These are phyloP conservation scores for Irpex sp. DNA, from an alignment of 1,284 basidiomycete genomes.

Conservation along the genomic window DNA sequence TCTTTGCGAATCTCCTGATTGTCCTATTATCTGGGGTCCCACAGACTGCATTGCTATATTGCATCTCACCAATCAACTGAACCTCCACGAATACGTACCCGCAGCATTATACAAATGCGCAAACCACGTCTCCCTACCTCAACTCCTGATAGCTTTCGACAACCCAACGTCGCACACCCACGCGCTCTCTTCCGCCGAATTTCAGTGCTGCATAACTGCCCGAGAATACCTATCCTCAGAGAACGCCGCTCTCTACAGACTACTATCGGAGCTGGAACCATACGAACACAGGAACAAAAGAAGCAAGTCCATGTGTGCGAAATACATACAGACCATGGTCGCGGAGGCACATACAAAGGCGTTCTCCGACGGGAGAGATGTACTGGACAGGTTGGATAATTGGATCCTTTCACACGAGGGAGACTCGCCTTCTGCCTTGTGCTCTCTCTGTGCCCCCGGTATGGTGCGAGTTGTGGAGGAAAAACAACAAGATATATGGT, in stretches of 20 bases:
- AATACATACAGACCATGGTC: too few relatives aligned
- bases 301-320: too few relatives aligned
- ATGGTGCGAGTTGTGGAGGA: too few relatives aligned
- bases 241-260: neutral
- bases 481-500: too few relatives aligned
- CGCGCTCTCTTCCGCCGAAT: neutral
- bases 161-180: neutral
- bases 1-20: neutral
- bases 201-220: neutral
- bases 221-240: neutral
- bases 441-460: too few relatives aligned
- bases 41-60: neutral
- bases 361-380: too few relatives aligned
- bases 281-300: neutral
- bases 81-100: neutral
- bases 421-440: too few relatives aligned
- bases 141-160: neutral
- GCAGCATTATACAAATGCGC: neutral
- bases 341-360: too few relatives aligned
- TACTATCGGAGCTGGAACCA: neutral
- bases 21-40: neutral
- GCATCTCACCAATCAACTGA: neutral
- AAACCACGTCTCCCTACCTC: neutral
- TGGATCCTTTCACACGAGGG: too few relatives aligned
- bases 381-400: too few relatives aligned